A percentile compares a stretch with the other conserved stretches of the same genome.
These are phyloP conservation scores for Phalaenopsis hybrid DNA, from an alignment of 116 monocot species.

Conservation along the genomic window DNA sequence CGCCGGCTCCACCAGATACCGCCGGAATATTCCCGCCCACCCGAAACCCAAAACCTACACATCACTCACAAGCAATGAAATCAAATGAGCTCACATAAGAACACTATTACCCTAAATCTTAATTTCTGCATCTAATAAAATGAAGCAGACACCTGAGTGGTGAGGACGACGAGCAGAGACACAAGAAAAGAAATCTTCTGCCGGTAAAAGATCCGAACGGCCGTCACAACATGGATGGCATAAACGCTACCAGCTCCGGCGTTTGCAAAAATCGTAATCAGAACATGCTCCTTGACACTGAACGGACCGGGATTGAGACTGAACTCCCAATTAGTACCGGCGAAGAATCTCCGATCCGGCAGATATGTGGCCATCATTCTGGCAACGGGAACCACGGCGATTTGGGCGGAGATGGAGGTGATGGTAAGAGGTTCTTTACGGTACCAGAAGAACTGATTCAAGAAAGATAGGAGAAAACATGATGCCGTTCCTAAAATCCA, in stretches of 20 bases:
- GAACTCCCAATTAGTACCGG: constrained; percentile 30
- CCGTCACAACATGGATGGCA: constrained; percentile 31
- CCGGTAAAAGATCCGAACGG: constrained; percentile 35
- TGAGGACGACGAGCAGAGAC: constrained; percentile 24
- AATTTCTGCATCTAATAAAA: too few species aligned
- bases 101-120: too few species aligned
- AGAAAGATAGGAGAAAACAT: constrained; percentile 35
- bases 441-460: constrained; percentile 67
- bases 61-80: background rate
- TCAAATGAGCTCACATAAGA: too few species aligned
- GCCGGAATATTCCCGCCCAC: constrained; percentile 59
- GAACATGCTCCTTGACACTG: constrained; percentile 48
- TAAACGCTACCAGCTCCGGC: constrained; percentile 36
- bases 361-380: constrained; percentile 30
- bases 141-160: constrained; percentile 25
- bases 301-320: constrained; percentile 46
- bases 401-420: constrained; percentile 46
- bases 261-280: constrained; percentile 48
- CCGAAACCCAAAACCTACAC: constrained; percentile 43
- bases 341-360: constrained; percentile 22
- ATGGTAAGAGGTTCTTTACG: constrained; percentile 43
- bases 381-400: constrained; percentile 37
- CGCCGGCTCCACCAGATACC: constrained; percentile 47
- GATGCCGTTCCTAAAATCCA: constrained; percentile 43
- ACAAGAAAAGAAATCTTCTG: constrained; percentile 33